Percentiles rank a stretch among this genome's conserved stretches.
Evolutionary conservation across 192 early-diverging fungal genomes (phyloP).

Genomic region (Gonapodya sp.): DNA sequence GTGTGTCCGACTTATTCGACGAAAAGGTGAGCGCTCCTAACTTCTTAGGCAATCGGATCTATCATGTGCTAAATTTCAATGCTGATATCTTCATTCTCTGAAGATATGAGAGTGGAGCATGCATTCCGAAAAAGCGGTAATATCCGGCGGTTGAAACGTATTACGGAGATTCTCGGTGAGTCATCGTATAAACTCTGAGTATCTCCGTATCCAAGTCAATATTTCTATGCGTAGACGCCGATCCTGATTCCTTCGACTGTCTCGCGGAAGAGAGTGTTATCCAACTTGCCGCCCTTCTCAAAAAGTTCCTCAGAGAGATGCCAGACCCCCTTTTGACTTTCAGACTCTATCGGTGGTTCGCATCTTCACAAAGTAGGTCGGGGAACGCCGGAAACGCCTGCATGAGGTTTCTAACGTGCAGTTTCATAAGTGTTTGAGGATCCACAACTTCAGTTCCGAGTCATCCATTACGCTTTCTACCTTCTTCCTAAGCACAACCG

Average conservation of each 20-base stretch:
- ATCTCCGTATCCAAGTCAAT: no score
- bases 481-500: constrained; percentile 84
- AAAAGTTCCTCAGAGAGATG: constrained; percentile 92
- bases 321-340: constrained; percentile 91
- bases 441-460: constrained; percentile 39
- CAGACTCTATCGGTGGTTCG: constrained; percentile 76
- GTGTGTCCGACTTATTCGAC: constrained; percentile 63
- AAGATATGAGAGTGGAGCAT: constrained; percentile 77
- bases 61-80: no score
- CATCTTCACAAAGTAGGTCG: constrained; percentile 45
- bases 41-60: background rate
- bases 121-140: constrained; percentile 98
- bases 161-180: constrained; percentile 56
- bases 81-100: constrained; percentile 10
- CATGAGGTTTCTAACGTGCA: constrained; percentile 10
- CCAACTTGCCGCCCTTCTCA: constrained; percentile 88
- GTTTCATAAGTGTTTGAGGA: constrained; percentile 33
- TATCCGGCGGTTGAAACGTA: constrained; percentile 76
- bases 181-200: no score
- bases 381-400: background rate
- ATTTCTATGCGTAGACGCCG: constrained; percentile 59
- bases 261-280: constrained; percentile 65
- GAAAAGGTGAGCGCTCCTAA: constrained; percentile 44
- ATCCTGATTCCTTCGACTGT: constrained; percentile 65
- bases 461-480: constrained; percentile 70